Evolutionary conservation across 805 yeast genomes (phyloP), one percentile per base, ranked within the genome.

Genomic region (Maudiozyma saulgeensis): DNA sequence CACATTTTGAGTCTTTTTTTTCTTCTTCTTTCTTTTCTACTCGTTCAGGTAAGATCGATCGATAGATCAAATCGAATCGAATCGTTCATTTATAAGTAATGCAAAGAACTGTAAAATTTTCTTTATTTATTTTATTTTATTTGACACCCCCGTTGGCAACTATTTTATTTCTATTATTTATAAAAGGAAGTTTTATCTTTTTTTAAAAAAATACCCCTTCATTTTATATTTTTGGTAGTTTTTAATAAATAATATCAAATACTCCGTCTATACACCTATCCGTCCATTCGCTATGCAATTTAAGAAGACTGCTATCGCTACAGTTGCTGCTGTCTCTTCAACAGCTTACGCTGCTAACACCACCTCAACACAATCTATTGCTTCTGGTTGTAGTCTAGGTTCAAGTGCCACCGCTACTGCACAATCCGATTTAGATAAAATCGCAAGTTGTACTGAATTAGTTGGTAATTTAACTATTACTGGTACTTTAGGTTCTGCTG

Each of bases 401-500:
- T 68, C 71, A 45, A 73, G 75, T 58, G 74, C 73, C 56, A 86
- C 95, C 47, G 95, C 88, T 59, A 80, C 93, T 49, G 79, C 82
- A 41, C 88, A 89, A 70, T 60, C 85, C 32, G 90, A 88, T 58
- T 80, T 91, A 64, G 95, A 88, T 61, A 62, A 68, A 26, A 78
- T 84, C 48, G 69, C 87, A 45, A 74, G 81, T 44, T 93, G 99
- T 80, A 68, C 78, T 38, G 84, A 88, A 54, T 76, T 93, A 58
- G 77, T 78, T 55, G 98, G 96, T 77, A 82, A 82, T 67, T 72
- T 93, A 60, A 68, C 73, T 70, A 76, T 91, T 64, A 63, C 76
- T 50, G 90, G 90, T 72, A 74, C 70, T 55, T 68, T 83, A 53
- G 82, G 80, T 56, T 58, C 78, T 51, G 82, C 83, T 58, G 76